A percentile compares a stretch with the other conserved stretches of the same genome.
phyloP scores from a whole-genome alignment of 2,329 filamentous ascomycete genomes.

The Paecilomyces variotii region DNA sequence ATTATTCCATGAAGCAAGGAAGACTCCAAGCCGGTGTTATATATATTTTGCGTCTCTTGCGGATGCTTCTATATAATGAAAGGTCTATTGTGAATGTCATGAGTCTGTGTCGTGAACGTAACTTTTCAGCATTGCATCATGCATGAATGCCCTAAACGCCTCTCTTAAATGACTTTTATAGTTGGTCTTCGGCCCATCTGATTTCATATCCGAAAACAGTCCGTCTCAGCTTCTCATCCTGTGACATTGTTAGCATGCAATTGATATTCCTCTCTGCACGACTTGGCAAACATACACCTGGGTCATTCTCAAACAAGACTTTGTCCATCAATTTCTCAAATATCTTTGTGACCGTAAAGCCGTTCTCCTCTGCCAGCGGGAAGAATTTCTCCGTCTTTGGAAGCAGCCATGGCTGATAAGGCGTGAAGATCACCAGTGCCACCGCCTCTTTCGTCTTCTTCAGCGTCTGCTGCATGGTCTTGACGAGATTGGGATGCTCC shows the following conservation, averaged over 20 bases:
- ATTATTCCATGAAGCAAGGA: no score
- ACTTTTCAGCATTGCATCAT: neutral
- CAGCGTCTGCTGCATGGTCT: constrained; percentile 62
- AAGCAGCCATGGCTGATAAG: constrained; percentile 83
- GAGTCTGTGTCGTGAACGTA: neutral
- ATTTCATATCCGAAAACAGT: constrained; percentile 76
- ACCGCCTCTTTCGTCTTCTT: constrained; percentile 47
- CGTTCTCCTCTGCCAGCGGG: constrained; percentile 60
- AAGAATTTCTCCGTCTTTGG: constrained; percentile 84
- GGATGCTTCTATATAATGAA: neutral
- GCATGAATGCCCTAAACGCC: neutral
- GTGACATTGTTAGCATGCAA: constrained; percentile 5
- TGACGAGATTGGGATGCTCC: constrained; percentile 71
- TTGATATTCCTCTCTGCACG: neutral
- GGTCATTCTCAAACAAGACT: constrained; percentile 83
- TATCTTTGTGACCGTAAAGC: constrained; percentile 71
- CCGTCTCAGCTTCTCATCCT: constrained; percentile 69
- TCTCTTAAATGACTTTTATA: constrained; percentile 6
- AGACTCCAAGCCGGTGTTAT: no score
- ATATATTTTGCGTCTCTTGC: no score
- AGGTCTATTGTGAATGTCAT: neutral
- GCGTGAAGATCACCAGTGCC: constrained; percentile 88
- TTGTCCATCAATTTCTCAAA: constrained; percentile 75
- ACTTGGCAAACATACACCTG: constrained; percentile 48
- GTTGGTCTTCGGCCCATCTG: constrained; percentile 47